Conservation (phyloP, 495 filamentous ascomycete species). For the Aspergillus sclerotiicarbonarius region DNA sequence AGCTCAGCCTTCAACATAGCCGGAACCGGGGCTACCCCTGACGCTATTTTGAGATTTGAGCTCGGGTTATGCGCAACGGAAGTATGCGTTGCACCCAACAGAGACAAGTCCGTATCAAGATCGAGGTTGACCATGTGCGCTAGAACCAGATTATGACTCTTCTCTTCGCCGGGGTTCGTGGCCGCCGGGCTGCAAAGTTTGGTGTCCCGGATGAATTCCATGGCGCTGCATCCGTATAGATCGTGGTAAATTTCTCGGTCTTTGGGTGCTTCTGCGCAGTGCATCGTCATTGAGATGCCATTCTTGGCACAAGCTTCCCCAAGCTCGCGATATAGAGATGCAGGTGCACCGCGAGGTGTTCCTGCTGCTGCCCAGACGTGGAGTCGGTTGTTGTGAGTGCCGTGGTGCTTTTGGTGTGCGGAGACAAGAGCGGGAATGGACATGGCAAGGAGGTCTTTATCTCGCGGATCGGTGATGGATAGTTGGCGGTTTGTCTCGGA, state of each 20-base stretch:
- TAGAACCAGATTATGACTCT: slow-evolving; percentile 35
- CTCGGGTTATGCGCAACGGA: slow-evolving; percentile 50
- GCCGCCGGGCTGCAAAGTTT: slow-evolving; percentile 29
- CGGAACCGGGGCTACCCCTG: slow-evolving; percentile 46
- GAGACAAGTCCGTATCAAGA: slow-evolving; percentile 37
- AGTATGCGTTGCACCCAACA: slow-evolving; percentile 36
- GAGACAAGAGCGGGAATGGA: slow-evolving; percentile 23
- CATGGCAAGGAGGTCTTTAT: slow-evolving; percentile 30
- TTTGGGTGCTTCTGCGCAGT: slow-evolving; percentile 37
- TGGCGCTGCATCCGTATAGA: slow-evolving; percentile 12
- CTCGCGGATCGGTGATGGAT: slow-evolving; percentile 33
- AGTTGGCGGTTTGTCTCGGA: slow-evolving; percentile 29
- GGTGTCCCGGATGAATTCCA: slow-evolving; percentile 11
- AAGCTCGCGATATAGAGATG: slow-evolving; percentile 20
- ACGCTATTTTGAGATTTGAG: slow-evolving; percentile 50
- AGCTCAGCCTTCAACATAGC: slow-evolving; percentile 30
- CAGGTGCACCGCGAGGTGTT: slow-evolving; percentile 37
- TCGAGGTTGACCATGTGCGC: slow-evolving; percentile 50
- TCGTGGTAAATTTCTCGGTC: slow-evolving; percentile 40
- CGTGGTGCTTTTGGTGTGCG: slow-evolving; percentile 26
- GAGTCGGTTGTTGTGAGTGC: slow-evolving; percentile 32
- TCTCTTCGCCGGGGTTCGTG: neutral
- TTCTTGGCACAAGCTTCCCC: slow-evolving; percentile 33
- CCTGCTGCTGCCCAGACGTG: slow-evolving; percentile 45
- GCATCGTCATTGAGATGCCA: slow-evolving; percentile 40